phyloP scores from a whole-genome alignment of 1,284 basidiomycete genomes.

The Trametes polyzona region DNA sequence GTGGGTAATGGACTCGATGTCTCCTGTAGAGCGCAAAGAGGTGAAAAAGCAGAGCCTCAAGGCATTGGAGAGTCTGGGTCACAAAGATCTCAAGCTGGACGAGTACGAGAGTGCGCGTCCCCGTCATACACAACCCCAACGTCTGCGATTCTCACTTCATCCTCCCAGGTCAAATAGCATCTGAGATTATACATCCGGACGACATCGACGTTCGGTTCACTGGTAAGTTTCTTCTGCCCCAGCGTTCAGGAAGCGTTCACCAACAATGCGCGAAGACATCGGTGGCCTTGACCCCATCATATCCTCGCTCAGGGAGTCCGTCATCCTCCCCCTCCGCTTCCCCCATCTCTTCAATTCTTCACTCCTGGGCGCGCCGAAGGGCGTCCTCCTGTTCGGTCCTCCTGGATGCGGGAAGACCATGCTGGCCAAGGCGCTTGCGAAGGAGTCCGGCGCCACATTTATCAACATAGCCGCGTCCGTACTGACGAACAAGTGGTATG shows the following conservation, averaged over 20 bases:
- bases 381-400: constrained; percentile 87
- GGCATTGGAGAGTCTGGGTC: constrained; percentile 74
- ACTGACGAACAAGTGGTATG: constrained; percentile 94
- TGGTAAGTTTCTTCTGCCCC: constrained; percentile 47
- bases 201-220: constrained; percentile 77
- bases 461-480: constrained; percentile 87
- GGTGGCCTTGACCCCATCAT: constrained; percentile 97
- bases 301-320: constrained; percentile 88
- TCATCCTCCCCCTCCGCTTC: constrained; percentile 95
- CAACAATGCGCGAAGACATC: constrained; percentile 60
- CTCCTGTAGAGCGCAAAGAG: constrained; percentile 58
- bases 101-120: constrained; percentile 86
- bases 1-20: constrained; percentile 52
- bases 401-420: constrained; percentile 96
- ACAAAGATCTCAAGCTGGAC: constrained; percentile 69
- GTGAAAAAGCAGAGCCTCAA: constrained; percentile 73
- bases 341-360: constrained; percentile 87
- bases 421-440: constrained; percentile 94
- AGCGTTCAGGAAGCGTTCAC: not conserved
- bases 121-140: constrained; percentile 6
- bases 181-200: constrained; percentile 85
- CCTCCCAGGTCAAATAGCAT: constrained; percentile 71
- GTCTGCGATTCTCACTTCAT: not conserved
- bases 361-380: constrained; percentile 75
- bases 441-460: constrained; percentile 97